phyloP scores from a whole-genome alignment of 1,139 yeast species.

The Starmera stellimalicola region DNA sequence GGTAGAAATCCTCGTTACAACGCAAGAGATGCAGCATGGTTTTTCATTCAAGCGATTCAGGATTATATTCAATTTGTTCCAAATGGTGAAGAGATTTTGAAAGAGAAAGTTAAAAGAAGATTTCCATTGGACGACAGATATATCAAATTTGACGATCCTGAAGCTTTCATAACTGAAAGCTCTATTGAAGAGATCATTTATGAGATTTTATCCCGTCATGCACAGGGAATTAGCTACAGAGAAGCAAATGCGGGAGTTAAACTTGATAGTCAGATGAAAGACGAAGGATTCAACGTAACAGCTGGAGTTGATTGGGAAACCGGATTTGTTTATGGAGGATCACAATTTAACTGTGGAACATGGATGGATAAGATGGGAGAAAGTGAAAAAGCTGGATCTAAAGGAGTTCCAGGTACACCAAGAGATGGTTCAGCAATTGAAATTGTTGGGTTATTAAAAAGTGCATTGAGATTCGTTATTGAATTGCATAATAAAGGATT shows the following conservation, averaged over 20 bases:
- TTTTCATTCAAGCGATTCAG: conserved; percentile 78
- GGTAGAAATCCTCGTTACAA: conserved; percentile 91
- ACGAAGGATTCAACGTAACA: conserved; percentile 83
- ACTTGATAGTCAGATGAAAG: conserved; percentile 86
- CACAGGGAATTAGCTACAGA: conserved; percentile 75
- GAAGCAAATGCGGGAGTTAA: conserved; percentile 93
- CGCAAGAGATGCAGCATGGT: conserved; percentile 98
- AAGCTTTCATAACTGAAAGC: conserved; percentile 66
- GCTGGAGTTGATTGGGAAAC: conserved; percentile 80
- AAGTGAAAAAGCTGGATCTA: conserved; percentile 69
- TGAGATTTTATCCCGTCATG: conserved; percentile 81
- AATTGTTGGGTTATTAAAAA: conserved; percentile 80
- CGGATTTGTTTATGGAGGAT: conserved; percentile 87
- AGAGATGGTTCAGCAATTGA: conserved; percentile 97
- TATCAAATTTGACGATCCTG: conserved; percentile 55
- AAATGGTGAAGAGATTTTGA: conserved; percentile 53
- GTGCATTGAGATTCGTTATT: conserved; percentile 72
- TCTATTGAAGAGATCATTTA: conserved; percentile 68
- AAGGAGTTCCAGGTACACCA: conserved; percentile 94
- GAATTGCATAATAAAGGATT: conserved; percentile 42
- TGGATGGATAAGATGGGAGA: conserved; percentile 99
- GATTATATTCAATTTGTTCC: conserved; percentile 69
- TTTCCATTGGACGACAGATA: conserved; percentile 87
- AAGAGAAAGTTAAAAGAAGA: conserved; percentile 68
- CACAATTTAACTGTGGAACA: conserved; percentile 89